phyloP scores from a whole-genome alignment of 1,284 basidiomycete genomes.

The Wallemia hederae region DNA sequence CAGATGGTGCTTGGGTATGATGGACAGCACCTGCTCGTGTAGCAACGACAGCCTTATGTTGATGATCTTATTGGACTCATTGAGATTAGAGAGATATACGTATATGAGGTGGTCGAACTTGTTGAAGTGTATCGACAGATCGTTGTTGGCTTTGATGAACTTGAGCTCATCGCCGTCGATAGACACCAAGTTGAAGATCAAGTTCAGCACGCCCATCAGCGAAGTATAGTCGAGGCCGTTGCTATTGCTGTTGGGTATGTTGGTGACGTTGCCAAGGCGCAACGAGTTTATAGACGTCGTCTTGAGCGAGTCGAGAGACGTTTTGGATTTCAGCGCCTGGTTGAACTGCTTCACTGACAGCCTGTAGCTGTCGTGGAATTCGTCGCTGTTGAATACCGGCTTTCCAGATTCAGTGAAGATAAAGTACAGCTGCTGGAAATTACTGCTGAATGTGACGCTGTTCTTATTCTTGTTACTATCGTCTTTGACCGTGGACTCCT shows the following conservation, averaged over 20 bases:
- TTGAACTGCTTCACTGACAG: neutral
- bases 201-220: neutral
- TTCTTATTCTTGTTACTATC: neutral
- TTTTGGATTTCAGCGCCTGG: neutral
- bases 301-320: neutral
- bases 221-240: neutral
- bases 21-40: conserved; percentile 11
- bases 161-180: neutral
- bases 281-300: neutral
- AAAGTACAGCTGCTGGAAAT: neutral
- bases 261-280: neutral
- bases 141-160: neutral
- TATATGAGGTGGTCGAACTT: neutral
- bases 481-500: neutral
- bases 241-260: no score
- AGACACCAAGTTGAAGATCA: neutral
- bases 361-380: neutral
- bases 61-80: neutral
- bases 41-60: conserved; percentile 3
- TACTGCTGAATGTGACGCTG: neutral
- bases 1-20: conserved; percentile 12
- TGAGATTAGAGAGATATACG: neutral
- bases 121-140: neutral
- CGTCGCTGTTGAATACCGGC: neutral
- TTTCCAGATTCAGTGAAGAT: neutral